Evolutionary conservation across 768 basidiomycete species (phyloP).

Genomic region (Suillus variegatus): DNA sequence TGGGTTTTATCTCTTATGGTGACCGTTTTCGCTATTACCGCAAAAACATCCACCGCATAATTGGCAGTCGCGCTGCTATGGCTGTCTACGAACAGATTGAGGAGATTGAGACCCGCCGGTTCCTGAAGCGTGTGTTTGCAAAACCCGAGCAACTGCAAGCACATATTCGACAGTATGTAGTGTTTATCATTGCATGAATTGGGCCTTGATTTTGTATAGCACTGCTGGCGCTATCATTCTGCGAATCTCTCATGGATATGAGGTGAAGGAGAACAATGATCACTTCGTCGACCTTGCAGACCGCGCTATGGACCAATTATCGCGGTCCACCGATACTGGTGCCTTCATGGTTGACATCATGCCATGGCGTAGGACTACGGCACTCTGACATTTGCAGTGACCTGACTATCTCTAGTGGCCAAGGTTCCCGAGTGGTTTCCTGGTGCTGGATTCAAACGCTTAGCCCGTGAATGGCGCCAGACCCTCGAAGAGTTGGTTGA

Average conservation of each 20-base stretch:
- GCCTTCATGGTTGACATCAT: conserved; percentile 52
- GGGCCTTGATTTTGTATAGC: conserved; percentile 23
- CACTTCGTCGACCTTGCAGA: conserved; percentile 56
- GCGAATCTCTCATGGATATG: conserved; percentile 55
- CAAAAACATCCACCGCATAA: conserved; percentile 38
- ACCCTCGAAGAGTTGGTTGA: conserved; percentile 60
- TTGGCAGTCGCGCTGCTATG: conserved; percentile 42
- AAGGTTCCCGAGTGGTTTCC: conserved; percentile 61
- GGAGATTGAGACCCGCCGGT: conserved; percentile 42
- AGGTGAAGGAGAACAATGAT: conserved; percentile 51
- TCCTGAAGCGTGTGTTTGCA: conserved; percentile 41
- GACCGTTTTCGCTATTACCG: conserved; percentile 44
- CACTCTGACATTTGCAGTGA: not conserved
- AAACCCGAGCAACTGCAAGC: conserved; percentile 38
- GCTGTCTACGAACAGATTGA: conserved; percentile 36
- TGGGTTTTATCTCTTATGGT: conserved; percentile 40
- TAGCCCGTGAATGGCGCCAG: conserved; percentile 53
- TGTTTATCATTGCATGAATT: not conserved
- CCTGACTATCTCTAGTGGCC: conserved; percentile 31
- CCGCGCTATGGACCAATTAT: conserved; percentile 51
- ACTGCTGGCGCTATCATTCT: conserved; percentile 55
- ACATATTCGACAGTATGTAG: conserved; percentile 42
- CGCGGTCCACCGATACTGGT: conserved; percentile 47
- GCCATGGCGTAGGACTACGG: conserved; percentile 37
- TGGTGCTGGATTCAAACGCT: conserved; percentile 53